Base-by-base conservation (phyloP, 805 yeast genomes). In the Saccharomycopsis guyanensis region DNA sequence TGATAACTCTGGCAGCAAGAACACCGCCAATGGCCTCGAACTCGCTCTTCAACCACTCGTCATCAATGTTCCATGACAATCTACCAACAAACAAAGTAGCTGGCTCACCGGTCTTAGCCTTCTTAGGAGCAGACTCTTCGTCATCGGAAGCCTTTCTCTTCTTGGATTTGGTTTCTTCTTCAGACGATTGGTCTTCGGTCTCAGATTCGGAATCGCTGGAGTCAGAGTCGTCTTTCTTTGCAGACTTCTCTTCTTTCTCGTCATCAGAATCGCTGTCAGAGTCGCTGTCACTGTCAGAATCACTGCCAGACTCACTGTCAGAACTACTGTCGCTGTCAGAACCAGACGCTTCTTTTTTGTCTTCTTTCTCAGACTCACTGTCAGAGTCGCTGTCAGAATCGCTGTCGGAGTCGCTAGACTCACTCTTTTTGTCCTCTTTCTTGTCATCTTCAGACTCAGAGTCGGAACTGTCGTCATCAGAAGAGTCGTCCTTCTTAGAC, bases 31-130 rank as follows among this genome's bases (percentile, higher is more conserved):
- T 59, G 53, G 74, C 76, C 65, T 82, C 88, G 66, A 93, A 93
- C 71, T 86, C 97, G 52, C 81, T 71, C 68, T 74, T 73, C 65
- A 93, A 79, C 95, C 96, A 86, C 51, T 82, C 95, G 64, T 89
- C 97, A 62, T 93, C 98, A 60, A 93, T 77, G 67, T 80, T 84
- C 97, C 97, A 93, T 18, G 97, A 88, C 61, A 93, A 78, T 72
- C 97, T 82, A 60, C 98, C 98, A 55, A 89, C 97, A 60, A 93
- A 93, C 55, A 93, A 66, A 51, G 97, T 91, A 50, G 91, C 85
- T 58, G 88, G 82, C 68, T 82, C 95, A 55, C 67, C 71, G 20
- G 60, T 38, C 70, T 73, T 75, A 55, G 69, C 68, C 65, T 76
- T 78, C 72, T 82, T 83, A 50, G 69, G 55, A 44, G 68, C 66